phyloP scores from a whole-genome alignment of 2,329 filamentous ascomycete genomes.

The Coniochaeta prunicola region DNA sequence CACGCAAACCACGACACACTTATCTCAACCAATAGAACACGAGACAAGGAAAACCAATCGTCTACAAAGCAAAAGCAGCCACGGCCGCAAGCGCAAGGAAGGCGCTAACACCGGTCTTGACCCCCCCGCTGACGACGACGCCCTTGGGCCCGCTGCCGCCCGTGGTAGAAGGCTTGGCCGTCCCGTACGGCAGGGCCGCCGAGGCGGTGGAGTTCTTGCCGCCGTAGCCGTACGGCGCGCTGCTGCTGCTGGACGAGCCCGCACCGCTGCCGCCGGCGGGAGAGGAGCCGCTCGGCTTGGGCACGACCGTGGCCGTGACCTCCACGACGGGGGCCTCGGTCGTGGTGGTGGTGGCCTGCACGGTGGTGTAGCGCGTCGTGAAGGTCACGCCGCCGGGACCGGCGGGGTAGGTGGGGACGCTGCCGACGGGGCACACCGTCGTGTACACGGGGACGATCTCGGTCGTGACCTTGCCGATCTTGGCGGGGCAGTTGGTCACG shows the following conservation, averaged over 20 bases:
- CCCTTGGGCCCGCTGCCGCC: not conserved
- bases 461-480: conserved; percentile 23
- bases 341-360: not conserved
- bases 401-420: not conserved
- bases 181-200: not conserved
- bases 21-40: too few relatives aligned
- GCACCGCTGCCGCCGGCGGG: not conserved
- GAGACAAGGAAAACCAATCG: not conserved
- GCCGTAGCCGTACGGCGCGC: not conserved
- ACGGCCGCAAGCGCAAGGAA: not conserved
- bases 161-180: not conserved
- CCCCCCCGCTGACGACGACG: not conserved
- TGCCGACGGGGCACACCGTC: conserved; percentile 22
- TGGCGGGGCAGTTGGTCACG: conserved; percentile 31
- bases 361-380: not conserved
- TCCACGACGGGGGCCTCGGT: not conserved
- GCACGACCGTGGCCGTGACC: not conserved
- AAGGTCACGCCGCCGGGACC: not conserved
- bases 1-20: too few relatives aligned
- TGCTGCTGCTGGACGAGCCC: not conserved
- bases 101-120: not conserved
- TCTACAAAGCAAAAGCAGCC: not conserved
- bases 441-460: conserved; percentile 25
- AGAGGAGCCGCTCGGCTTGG: not conserved
- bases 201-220: not conserved